phyloP scores from a whole-genome alignment of 2,329 filamentous ascomycete species.

The Penicillium occitanis region DNA sequence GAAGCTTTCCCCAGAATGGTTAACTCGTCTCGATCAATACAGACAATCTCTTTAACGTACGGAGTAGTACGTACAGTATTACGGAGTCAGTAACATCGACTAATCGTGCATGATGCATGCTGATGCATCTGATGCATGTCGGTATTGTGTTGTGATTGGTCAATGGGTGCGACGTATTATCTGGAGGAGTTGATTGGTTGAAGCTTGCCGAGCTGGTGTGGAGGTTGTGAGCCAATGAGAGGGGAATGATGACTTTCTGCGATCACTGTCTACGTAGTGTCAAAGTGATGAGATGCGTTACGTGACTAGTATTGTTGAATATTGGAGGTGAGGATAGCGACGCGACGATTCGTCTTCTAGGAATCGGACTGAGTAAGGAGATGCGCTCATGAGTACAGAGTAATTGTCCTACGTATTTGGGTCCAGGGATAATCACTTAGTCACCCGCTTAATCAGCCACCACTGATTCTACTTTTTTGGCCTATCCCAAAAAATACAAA shows the following conservation, averaged over 20 bases:
- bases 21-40: neutral
- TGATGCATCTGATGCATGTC: neutral
- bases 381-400: neutral
- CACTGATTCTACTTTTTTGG: too few species aligned
- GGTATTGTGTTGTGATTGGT: neutral
- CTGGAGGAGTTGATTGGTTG: neutral
- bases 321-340: neutral
- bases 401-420: neutral
- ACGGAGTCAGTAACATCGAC: neutral
- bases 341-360: neutral
- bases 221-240: neutral
- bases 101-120: neutral
- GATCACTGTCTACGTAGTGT: neutral
- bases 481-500: neutral
- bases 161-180: neutral
- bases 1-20: constrained; percentile 1
- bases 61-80: neutral
- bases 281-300: neutral
- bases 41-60: neutral
- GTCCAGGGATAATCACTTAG: neutral
- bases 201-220: constrained; percentile 8
- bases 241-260: neutral
- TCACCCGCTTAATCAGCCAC: neutral
- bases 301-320: neutral
- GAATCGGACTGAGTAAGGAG: neutral